Conservation (phyloP, 1,284 basidiomycete species). For the Boletellus deceptivus region DNA sequence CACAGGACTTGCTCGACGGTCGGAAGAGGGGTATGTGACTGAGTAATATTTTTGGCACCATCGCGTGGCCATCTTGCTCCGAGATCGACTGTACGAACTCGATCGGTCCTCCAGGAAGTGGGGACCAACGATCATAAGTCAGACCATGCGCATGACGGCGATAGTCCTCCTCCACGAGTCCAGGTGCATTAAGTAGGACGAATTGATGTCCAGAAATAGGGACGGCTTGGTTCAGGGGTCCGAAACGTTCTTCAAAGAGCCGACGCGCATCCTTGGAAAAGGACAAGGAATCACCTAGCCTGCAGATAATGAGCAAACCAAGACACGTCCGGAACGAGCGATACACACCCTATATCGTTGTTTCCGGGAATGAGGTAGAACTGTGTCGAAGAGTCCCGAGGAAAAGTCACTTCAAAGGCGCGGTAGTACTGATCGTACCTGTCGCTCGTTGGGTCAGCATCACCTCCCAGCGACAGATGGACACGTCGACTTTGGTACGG, state of each 20-base stretch:
- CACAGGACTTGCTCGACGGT: slow-evolving; percentile 70
- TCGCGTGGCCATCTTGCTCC: slow-evolving; percentile 17
- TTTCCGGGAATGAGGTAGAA: slow-evolving; percentile 83
- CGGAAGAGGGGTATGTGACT: slow-evolving; percentile 83
- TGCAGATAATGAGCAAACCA: slow-evolving; percentile 21
- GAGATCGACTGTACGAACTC: slow-evolving; percentile 64
- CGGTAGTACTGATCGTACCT: slow-evolving; percentile 69
- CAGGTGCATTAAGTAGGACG: slow-evolving; percentile 73
- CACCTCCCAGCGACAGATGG: background rate
- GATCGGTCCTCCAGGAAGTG: slow-evolving; percentile 57
- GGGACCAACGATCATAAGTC: slow-evolving; percentile 56
- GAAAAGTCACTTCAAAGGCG: slow-evolving; percentile 73
- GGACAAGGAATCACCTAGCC: slow-evolving; percentile 54
- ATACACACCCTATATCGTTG: slow-evolving; percentile 74
- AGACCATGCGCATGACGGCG: slow-evolving; percentile 49
- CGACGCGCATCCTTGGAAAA: slow-evolving; percentile 61
- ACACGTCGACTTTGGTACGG: background rate
- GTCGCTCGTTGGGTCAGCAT: slow-evolving; percentile 1
- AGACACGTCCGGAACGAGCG: background rate
- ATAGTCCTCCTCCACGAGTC: slow-evolving; percentile 79
- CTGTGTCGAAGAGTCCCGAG: slow-evolving; percentile 38
- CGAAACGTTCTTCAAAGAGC: slow-evolving; percentile 70
- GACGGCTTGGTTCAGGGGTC: slow-evolving; percentile 53
- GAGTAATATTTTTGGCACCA: slow-evolving; percentile 61
- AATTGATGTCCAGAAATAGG: slow-evolving; percentile 69